Conservation (phyloP, 306 rosid genomes). For the Cajanus cajan region DNA sequence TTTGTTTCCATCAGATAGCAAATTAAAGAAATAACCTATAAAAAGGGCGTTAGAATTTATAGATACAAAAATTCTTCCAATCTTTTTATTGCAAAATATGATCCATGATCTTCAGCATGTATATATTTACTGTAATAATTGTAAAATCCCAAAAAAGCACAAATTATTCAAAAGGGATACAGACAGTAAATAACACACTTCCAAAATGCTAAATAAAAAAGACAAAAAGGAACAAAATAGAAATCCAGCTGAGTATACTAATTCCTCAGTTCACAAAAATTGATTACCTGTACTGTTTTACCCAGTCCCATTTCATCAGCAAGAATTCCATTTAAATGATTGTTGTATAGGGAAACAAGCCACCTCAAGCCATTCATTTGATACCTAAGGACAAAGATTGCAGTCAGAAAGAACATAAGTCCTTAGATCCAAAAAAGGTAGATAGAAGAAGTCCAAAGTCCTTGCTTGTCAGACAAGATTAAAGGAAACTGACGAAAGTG, state of each 20-base stretch:
- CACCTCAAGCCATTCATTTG: constrained; percentile 99
- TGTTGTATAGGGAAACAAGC: constrained; percentile 94
- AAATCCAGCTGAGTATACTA: neutral
- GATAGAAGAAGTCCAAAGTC: constrained; percentile 10
- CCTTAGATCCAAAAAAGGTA: neutral
- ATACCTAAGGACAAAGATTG: constrained; percentile 64
- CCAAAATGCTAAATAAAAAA: neutral
- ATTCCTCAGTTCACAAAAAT: constrained; percentile 13
- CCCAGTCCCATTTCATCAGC: constrained; percentile 99
- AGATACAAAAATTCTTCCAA: neutral
- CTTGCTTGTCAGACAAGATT: constrained; percentile 17
- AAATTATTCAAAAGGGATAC: neutral
- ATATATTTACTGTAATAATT: constrained; percentile 3
- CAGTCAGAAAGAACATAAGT: constrained; percentile 33
- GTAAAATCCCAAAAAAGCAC: neutral
- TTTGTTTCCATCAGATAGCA: constrained; percentile 98
- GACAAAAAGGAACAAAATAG: neutral
- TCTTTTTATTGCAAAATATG: constrained; percentile 10
- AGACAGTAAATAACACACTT: neutral
- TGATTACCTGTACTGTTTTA: constrained; percentile 92
- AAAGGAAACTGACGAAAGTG: neutral
- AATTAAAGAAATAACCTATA: constrained; percentile 89
- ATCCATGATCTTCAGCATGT: constrained; percentile 2
- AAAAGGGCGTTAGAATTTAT: constrained; percentile 26
- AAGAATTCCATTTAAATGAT: constrained; percentile 97